phyloP scores from a whole-genome alignment of 2,329 filamentous ascomycete species.

The Trichoderma sp. region DNA sequence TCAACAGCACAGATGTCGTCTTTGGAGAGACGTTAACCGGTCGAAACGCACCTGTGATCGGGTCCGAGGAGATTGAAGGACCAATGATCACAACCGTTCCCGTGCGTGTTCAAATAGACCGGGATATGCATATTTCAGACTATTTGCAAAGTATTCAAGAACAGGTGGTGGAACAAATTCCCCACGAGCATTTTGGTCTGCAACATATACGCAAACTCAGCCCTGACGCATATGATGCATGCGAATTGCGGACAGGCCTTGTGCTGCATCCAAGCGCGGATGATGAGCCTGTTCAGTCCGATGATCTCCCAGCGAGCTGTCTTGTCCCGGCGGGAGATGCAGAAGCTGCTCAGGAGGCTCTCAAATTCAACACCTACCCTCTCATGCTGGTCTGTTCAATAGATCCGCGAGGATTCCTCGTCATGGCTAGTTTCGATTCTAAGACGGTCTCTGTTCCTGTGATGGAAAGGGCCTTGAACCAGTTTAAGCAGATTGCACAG shows the following conservation, averaged over 20 bases:
- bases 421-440: constrained; percentile 65
- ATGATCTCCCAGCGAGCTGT: constrained; percentile 45
- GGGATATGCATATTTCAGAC: constrained; percentile 39
- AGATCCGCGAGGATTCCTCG: constrained; percentile 52
- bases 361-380: constrained; percentile 59
- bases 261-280: constrained; percentile 50
- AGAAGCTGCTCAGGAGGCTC: constrained; percentile 58
- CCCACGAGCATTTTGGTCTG: constrained; percentile 62
- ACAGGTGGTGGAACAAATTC: constrained; percentile 55
- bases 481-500: constrained; percentile 51
- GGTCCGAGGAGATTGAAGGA: constrained; percentile 55
- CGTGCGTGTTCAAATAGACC: constrained; percentile 46
- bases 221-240: constrained; percentile 53
- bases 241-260: constrained; percentile 54
- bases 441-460: constrained; percentile 51
- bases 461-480: constrained; percentile 52
- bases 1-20: constrained; percentile 51
- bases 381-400: constrained; percentile 65
- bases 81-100: constrained; percentile 62
- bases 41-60: constrained; percentile 48
- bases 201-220: constrained; percentile 59
- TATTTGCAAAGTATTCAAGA: constrained; percentile 58
- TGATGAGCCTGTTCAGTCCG: constrained; percentile 25
- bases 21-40: constrained; percentile 61
- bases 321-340: constrained; percentile 55